Conservation (phyloP, 306 rosid genomes). For the Albizia julibrissin region DNA sequence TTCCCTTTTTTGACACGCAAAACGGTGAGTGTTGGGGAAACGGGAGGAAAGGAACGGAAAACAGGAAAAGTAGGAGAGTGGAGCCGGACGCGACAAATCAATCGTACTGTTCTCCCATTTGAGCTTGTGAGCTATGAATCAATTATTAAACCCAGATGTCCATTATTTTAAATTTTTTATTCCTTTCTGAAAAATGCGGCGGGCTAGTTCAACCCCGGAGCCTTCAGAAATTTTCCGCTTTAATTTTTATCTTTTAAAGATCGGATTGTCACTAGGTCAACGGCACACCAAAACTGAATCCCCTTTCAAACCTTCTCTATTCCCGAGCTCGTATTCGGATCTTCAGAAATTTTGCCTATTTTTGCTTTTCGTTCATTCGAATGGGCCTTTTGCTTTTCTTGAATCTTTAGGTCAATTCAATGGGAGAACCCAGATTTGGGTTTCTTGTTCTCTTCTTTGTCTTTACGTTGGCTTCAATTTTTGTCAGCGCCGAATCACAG, state of each 20-base stretch:
- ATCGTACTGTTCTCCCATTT: not conserved
- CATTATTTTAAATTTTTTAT: not conserved
- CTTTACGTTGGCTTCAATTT: conserved; percentile 25
- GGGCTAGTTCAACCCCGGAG: not conserved
- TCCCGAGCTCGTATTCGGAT: not conserved
- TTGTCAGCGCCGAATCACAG: conserved; percentile 41
- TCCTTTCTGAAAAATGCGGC: not conserved
- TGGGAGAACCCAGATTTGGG: conserved; percentile 48
- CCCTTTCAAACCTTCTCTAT: not conserved
- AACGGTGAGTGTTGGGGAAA: too few species aligned
- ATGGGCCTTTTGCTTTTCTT: not conserved
- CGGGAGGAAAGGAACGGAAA: too few species aligned
- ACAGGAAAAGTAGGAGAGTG: too few species aligned
- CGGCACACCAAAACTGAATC: not conserved
- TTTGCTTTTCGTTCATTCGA: not conserved
- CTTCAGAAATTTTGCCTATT: not conserved
- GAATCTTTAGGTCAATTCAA: not conserved
- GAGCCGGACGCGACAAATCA: not conserved
- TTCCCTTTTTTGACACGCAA: too few species aligned
- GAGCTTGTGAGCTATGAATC: not conserved
- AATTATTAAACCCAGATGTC: not conserved
- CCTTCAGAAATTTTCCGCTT: not conserved
- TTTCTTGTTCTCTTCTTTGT: conserved; percentile 1
- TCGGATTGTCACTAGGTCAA: not conserved
- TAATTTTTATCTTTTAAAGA: too few species aligned